Evolutionary conservation across 2,329 filamentous ascomycete genomes (phyloP).

Genomic region (Sclerotinia glacialis): DNA sequence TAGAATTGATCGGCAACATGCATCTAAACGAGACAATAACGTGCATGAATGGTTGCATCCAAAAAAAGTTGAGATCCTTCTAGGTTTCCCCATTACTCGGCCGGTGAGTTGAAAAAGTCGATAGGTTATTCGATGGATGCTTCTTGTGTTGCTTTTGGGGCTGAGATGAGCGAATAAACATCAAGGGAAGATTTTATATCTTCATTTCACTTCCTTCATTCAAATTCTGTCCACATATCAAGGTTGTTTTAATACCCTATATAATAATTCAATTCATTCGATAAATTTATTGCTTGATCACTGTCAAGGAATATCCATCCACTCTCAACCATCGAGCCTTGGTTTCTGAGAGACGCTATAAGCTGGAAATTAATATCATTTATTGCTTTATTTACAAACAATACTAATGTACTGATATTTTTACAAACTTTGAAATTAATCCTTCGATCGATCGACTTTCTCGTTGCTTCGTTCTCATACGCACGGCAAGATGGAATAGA

Average conservation of each 20-base stretch:
- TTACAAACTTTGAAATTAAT: neutral
- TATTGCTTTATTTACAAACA: neutral
- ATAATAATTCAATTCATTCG: slow-evolving; percentile 9
- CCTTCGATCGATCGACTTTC: neutral
- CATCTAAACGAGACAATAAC: slow-evolving; percentile 20
- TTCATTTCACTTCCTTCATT: neutral
- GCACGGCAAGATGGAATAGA: slow-evolving; percentile 4
- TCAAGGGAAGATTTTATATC: neutral
- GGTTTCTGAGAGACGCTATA: slow-evolving; percentile 7
- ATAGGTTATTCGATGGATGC: neutral
- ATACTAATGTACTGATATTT: neutral
- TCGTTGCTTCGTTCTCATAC: neutral
- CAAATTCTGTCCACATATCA: neutral
- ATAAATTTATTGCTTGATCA: slow-evolving; percentile 6
- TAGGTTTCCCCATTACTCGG: slow-evolving; percentile 10
- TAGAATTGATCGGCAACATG: slow-evolving; percentile 18
- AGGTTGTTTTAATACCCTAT: neutral
- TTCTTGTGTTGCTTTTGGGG: neutral
- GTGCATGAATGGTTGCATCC: slow-evolving; percentile 16
- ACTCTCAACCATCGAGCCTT: slow-evolving; percentile 1
- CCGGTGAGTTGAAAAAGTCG: neutral
- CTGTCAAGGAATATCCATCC: slow-evolving; percentile 18
- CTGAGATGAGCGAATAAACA: slow-evolving; percentile 4
- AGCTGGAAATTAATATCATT: slow-evolving; percentile 13
- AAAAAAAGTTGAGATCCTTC: slow-evolving; percentile 13